A percentile compares a stretch with the other conserved stretches of the same genome.
These are phyloP conservation scores for Fusarium torreyae DNA, from an alignment of 2,329 filamentous ascomycete species.

Conservation along the genomic window DNA sequence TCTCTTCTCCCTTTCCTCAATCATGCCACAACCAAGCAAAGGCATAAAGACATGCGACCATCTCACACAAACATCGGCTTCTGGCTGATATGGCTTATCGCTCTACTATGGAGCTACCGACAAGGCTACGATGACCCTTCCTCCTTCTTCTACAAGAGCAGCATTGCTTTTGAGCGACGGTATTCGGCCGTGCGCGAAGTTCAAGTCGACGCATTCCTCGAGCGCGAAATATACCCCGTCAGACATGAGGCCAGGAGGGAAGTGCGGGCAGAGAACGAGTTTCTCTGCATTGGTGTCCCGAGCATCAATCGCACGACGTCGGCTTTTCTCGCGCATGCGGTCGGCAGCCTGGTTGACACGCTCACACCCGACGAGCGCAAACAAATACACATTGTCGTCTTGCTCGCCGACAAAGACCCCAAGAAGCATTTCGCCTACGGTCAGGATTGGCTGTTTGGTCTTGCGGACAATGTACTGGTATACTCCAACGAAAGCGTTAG, in stretches of 20 bases:
- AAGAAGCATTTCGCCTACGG: conserved; percentile 52
- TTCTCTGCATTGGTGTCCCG: conserved; percentile 55
- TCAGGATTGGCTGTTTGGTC: conserved; percentile 51
- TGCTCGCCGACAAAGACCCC: conserved; percentile 56
- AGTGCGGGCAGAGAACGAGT: conserved; percentile 21
- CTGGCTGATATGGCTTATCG: conserved; percentile 51
- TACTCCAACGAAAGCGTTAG: conserved; percentile 40
- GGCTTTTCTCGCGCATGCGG: conserved; percentile 50
- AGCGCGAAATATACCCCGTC: conserved; percentile 40
- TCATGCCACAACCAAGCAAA: conserved; percentile 13
- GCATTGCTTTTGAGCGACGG: conserved; percentile 48
- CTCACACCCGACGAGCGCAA: conserved; percentile 52
- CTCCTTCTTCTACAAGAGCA: conserved; percentile 53
- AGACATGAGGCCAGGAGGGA: conserved; percentile 25
- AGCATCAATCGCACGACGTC: conserved; percentile 53
- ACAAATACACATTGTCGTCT: conserved; percentile 53
- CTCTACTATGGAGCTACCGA: conserved; percentile 49
- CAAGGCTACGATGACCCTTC: conserved; percentile 55
- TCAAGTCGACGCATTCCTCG: conserved; percentile 46
- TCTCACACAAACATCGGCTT: conserved; percentile 53
- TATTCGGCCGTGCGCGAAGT: conserved; percentile 48
- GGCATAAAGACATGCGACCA: conserved; percentile 47
- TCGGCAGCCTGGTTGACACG: conserved; percentile 53
- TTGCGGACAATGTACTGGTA: conserved; percentile 55
- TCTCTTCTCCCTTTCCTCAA: background rate